Evolutionary conservation across 2,329 filamentous ascomycete species (phyloP).

Genomic region (Calonectria pseudoturangicola): DNA sequence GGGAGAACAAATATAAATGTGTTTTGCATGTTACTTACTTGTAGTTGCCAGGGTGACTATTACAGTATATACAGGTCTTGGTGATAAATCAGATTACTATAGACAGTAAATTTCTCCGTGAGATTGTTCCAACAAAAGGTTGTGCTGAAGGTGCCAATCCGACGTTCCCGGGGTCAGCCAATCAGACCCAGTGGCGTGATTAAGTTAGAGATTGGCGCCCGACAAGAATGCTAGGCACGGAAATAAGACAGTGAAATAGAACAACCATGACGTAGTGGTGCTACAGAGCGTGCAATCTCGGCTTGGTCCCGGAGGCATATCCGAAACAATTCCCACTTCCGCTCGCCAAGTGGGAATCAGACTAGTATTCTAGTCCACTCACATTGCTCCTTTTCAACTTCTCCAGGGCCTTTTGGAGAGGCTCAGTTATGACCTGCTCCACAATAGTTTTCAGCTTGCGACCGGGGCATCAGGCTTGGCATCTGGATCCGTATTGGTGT

Average conservation of each 20-base stretch:
- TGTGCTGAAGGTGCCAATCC: too few relatives aligned
- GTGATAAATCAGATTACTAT: background rate
- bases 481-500: background rate
- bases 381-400: too few relatives aligned
- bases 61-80: background rate
- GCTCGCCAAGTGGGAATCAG: background rate
- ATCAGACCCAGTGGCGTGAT: background rate
- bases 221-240: background rate
- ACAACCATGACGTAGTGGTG: conserved; percentile 1
- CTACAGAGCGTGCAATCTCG: background rate
- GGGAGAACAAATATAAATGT: background rate
- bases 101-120: background rate
- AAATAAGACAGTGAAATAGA: background rate
- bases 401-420: conserved; percentile 8
- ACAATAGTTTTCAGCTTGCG: conserved; percentile 15
- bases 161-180: background rate
- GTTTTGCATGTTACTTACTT: background rate
- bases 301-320: background rate
- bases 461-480: background rate
- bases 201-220: background rate
- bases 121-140: background rate
- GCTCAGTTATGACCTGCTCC: background rate
- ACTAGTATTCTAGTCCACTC: background rate
- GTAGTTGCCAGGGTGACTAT: background rate
- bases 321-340: conserved; percentile 11